These are phyloP conservation scores for Gigaspora rosea DNA, from an alignment of 192 early-diverging fungal species.

Conservation along the genomic window DNA sequence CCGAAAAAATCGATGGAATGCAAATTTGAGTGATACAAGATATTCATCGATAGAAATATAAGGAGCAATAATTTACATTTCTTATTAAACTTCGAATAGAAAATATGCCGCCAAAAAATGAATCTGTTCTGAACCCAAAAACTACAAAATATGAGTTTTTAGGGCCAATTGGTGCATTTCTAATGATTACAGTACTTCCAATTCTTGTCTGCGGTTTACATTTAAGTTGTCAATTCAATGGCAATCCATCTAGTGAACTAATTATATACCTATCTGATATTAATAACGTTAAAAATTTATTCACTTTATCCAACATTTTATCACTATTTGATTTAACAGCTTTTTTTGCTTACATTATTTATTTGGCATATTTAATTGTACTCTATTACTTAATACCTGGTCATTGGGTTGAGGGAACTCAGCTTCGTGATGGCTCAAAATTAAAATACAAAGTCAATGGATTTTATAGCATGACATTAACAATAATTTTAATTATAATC, in stretches of 20 bases:
- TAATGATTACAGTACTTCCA: slow-evolving; percentile 54
- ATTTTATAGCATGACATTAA: slow-evolving; percentile 61
- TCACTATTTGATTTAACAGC: slow-evolving; percentile 49
- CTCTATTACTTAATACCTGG: too few species aligned
- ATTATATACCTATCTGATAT: slow-evolving; percentile 21
- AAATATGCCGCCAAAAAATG: neutral
- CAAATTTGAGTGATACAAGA: too few species aligned
- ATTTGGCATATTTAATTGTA: slow-evolving; percentile 67
- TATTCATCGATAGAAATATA: too few species aligned
- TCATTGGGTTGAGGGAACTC: too few species aligned
- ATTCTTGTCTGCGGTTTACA: slow-evolving; percentile 48
- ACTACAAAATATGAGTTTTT: slow-evolving; percentile 84
- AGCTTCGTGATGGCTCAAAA: slow-evolving; percentile 40
- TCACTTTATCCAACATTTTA: slow-evolving; percentile 33
- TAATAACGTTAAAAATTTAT: slow-evolving; percentile 31
- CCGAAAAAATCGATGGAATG: too few species aligned
- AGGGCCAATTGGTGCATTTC: slow-evolving; percentile 61
- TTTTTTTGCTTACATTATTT: slow-evolving; percentile 62
- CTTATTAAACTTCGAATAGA: neutral
- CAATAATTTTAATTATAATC: slow-evolving; percentile 44
- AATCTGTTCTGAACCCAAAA: slow-evolving; percentile 54
- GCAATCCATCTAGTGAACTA: slow-evolving; percentile 55
- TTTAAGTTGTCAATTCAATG: slow-evolving; percentile 44
- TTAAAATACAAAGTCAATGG: slow-evolving; percentile 88
- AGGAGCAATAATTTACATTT: too few species aligned